Conservation (phyloP, 1,284 basidiomycete genomes). For the Leccinum brunneo-olivaceum region DNA sequence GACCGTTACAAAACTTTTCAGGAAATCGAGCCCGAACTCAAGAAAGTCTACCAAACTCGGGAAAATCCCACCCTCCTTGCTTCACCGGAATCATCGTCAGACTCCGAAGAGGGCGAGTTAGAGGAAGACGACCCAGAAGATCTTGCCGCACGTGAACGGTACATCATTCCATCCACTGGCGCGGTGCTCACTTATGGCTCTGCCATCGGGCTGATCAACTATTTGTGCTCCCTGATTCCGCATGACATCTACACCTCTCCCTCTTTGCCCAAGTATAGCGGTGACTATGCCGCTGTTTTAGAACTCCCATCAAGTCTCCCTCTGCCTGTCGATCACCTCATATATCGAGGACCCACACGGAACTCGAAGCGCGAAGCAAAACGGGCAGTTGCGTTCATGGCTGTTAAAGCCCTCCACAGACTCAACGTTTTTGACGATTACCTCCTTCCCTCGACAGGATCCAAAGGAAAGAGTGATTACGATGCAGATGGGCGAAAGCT, state of each 20-base stretch:
- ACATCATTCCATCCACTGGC: constrained; percentile 61
- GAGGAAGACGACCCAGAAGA: constrained; percentile 48
- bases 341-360: constrained; percentile 50
- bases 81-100: constrained; percentile 25
- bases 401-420: constrained; percentile 58
- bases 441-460: constrained; percentile 54
- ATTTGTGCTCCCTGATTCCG: constrained; percentile 70
- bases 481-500: constrained; percentile 47
- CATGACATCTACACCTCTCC: constrained; percentile 60
- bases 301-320: constrained; percentile 64
- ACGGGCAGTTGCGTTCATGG: constrained; percentile 71
- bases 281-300: constrained; percentile 54
- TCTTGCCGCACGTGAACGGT: constrained; percentile 60
- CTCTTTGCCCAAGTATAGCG: constrained; percentile 53
- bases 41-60: constrained; percentile 52
- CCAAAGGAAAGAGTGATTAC: constrained; percentile 38
- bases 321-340: constrained; percentile 46
- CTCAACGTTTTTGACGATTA: constrained; percentile 76
- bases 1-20: constrained; percentile 53
- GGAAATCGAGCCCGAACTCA: constrained; percentile 57
- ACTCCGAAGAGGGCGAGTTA: constrained; percentile 30
- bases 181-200: constrained; percentile 74
- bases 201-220: constrained; percentile 60
- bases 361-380: constrained; percentile 73
- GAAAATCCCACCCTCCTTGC: constrained; percentile 30